A percentile compares a stretch with the other conserved stretches of the same genome.
Conservation (phyloP, 2,329 filamentous ascomycete genomes). For the Phialophora verrucosa region DNA sequence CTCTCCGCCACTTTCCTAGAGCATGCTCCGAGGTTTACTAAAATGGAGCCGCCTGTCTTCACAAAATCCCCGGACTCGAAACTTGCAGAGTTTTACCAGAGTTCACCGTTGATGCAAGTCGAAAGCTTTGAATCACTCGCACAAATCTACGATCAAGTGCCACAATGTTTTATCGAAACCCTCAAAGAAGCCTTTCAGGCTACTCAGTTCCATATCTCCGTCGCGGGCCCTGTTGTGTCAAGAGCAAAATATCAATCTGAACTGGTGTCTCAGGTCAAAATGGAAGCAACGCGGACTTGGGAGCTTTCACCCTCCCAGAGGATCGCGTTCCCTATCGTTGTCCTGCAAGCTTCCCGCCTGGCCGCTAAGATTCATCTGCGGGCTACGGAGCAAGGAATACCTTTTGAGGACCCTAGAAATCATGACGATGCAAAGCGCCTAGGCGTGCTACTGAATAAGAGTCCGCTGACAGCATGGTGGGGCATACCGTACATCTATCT, state of each 20-base stretch:
- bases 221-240: background rate
- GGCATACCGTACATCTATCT: conserved; percentile 26
- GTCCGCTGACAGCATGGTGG: conserved; percentile 11
- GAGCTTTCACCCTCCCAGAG: background rate
- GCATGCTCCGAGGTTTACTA: background rate
- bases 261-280: background rate
- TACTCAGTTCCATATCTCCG: background rate
- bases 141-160: conserved; percentile 5
- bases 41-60: conserved; percentile 4
- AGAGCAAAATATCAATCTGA: background rate
- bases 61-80: background rate
- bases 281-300: background rate
- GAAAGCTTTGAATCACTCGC: conserved; percentile 10
- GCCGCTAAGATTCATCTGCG: conserved; percentile 17
- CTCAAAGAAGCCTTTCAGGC: conserved; percentile 13
- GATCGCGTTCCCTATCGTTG: background rate
- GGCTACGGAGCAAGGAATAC: conserved; percentile 12
- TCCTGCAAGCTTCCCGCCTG: conserved; percentile 9
- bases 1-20: conserved; percentile 9
- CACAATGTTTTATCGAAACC: conserved; percentile 7
- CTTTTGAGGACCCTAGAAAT: conserved; percentile 18
- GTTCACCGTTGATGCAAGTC: conserved; percentile 16
- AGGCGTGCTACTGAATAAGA: conserved; percentile 4
- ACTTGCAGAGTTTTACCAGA: conserved; percentile 7
- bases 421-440: conserved; percentile 7